Evolutionary conservation across 208 protist species (phyloP).

Genomic region (Wallacemonas collosoma): DNA sequence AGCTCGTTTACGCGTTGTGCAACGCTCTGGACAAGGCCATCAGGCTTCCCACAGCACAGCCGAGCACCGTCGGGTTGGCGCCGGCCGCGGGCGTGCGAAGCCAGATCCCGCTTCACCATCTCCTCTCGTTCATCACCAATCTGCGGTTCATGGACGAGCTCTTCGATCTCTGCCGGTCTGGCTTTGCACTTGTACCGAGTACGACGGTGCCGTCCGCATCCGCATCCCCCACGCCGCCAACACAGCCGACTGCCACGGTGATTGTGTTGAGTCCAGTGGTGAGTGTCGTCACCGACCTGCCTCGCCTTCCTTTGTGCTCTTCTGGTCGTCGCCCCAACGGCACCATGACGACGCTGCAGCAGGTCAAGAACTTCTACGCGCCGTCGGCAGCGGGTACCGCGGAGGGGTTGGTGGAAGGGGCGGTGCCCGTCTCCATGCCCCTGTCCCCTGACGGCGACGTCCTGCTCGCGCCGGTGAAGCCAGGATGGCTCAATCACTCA

Average conservation of each 20-base stretch:
- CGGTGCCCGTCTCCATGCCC: neutral
- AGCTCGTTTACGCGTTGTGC: conserved; percentile 17
- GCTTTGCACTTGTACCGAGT: conserved; percentile 29
- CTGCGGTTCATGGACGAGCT: conserved; percentile 49
- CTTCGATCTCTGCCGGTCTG: conserved; percentile 50
- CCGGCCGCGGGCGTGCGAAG: neutral
- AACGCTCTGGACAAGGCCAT: conserved; percentile 6
- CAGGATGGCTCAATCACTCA: conserved; percentile 23
- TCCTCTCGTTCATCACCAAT: conserved; percentile 42
- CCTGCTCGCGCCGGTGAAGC: neutral
- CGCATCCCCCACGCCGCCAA: conserved; percentile 1
- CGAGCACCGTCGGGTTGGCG: neutral
- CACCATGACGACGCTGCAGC: neutral
- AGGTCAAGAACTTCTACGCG: conserved; percentile 1
- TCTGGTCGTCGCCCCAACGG: neutral
- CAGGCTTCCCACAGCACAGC: conserved; percentile 15
- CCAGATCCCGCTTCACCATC: neutral
- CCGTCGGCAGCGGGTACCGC: neutral
- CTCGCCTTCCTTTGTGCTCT: neutral
- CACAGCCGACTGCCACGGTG: conserved; percentile 9
- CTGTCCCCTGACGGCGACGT: neutral
- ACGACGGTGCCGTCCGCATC: neutral
- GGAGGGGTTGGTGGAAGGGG: neutral
- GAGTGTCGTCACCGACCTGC: conserved; percentile 17
- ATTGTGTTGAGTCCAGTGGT: conserved; percentile 13